phyloP scores from a whole-genome alignment of 2,329 filamentous ascomycete genomes.

The Phoma sp. region DNA sequence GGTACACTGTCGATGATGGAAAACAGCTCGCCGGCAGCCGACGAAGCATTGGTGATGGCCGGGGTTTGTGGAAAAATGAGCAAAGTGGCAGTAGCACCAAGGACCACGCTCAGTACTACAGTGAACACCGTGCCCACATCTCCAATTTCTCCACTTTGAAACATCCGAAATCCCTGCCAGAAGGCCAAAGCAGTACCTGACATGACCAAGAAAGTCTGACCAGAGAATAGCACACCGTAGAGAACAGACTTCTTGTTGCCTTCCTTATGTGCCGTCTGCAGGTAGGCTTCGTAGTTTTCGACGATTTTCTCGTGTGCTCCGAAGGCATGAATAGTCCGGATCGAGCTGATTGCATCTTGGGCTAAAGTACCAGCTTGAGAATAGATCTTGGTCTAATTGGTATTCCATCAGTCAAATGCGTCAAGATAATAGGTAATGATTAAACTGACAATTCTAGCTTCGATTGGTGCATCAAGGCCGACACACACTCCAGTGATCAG shows the following conservation, averaged over 20 bases:
- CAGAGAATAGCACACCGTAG: conserved; percentile 9
- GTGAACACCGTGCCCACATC: conserved; percentile 62
- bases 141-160: conserved; percentile 58
- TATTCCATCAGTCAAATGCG: no score
- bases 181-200: conserved; percentile 37
- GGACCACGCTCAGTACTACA: conserved; percentile 47
- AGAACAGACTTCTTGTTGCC: conserved; percentile 17
- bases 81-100: conserved; percentile 41
- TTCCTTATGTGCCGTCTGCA: conserved; percentile 67
- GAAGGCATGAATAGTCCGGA: conserved; percentile 83
- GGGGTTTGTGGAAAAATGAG: conserved; percentile 81
- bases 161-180: conserved; percentile 57
- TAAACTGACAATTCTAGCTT: conserved; percentile 17
- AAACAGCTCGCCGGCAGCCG: conserved; percentile 23
- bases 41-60: conserved; percentile 53
- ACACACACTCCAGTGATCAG: conserved; percentile 21
- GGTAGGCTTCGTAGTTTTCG: conserved; percentile 76
- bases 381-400: conserved; percentile 7
- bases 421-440: background rate
- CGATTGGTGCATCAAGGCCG: conserved; percentile 19
- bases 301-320: conserved; percentile 88
- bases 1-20: conserved; percentile 75
- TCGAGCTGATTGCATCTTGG: conserved; percentile 51
- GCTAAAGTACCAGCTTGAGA: conserved; percentile 9
- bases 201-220: conserved; percentile 14